Evolutionary conservation across 495 filamentous ascomycete genomes (phyloP).

Genomic region (Podospora comata): DNA sequence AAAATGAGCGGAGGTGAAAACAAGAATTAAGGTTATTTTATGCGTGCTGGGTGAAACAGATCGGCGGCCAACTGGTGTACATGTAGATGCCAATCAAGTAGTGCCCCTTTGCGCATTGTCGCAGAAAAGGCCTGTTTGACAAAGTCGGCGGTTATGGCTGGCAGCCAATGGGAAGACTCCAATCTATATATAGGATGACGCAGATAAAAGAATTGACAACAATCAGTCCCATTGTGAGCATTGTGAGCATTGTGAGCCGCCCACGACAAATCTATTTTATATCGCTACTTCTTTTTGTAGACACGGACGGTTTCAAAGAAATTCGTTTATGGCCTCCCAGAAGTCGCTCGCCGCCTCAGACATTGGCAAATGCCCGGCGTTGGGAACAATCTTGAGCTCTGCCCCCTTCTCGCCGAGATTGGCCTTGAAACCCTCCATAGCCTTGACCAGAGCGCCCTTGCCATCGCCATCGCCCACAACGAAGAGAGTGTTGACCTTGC

Average conservation of each 20-base stretch:
- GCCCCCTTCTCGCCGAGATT: slow-evolving; percentile 50
- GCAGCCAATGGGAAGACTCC: not conserved
- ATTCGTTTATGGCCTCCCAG: slow-evolving; percentile 56
- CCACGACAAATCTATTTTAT: not conserved
- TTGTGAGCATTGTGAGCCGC: not conserved
- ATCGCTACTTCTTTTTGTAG: not conserved
- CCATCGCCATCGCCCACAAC: slow-evolving; percentile 67
- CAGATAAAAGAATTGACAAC: not conserved
- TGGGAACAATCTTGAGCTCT: slow-evolving; percentile 58
- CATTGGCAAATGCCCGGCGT: slow-evolving; percentile 80
- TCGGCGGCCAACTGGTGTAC: not conserved
- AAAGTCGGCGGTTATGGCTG: not conserved
- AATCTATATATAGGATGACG: not conserved
- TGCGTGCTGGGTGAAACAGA: not conserved
- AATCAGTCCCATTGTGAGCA: not conserved
- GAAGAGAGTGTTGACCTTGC: slow-evolving; percentile 59
- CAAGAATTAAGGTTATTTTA: not conserved
- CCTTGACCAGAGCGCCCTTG: slow-evolving; percentile 65
- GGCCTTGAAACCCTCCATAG: slow-evolving; percentile 69
- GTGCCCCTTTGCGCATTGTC: not conserved
- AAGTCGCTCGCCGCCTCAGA: slow-evolving; percentile 67
- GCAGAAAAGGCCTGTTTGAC: not conserved
- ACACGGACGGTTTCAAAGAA: slow-evolving; percentile 37
- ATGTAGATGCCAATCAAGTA: not conserved
- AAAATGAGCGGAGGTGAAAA: not conserved